A percentile compares a stretch with the other conserved stretches of the same genome.
Conservation (phyloP, 176 grass and related monocot genomes). For the Rhynchospora breviuscula region DNA sequence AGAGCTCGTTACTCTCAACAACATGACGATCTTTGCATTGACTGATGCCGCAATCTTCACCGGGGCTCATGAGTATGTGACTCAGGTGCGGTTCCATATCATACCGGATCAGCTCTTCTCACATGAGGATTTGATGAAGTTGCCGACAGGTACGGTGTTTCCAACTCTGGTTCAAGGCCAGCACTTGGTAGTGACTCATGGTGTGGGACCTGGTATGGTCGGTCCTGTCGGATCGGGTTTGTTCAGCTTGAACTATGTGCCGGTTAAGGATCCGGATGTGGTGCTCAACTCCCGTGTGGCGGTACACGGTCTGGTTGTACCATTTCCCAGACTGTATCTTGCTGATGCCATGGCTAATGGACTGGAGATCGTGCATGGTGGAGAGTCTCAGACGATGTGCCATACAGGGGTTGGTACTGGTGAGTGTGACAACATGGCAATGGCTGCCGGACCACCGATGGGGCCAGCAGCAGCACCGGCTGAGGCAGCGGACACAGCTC, state of each 20-base stretch:
- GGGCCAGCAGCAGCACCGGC: not conserved
- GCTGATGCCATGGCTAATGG: constrained; percentile 30
- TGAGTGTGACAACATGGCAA: not conserved
- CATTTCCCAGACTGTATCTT: constrained; percentile 56
- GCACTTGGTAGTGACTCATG: constrained; percentile 52
- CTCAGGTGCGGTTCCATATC: constrained; percentile 57
- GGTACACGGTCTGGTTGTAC: constrained; percentile 47
- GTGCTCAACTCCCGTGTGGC: constrained; percentile 66
- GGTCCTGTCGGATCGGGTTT: constrained; percentile 5
- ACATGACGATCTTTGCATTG: constrained; percentile 76
- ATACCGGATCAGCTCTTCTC: constrained; percentile 50
- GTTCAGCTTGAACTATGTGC: constrained; percentile 65
- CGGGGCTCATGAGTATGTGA: constrained; percentile 52
- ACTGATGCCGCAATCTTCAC: constrained; percentile 59
- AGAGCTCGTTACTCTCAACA: constrained; percentile 38
- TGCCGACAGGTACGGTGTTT: constrained; percentile 44
- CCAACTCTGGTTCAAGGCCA: constrained; percentile 53
- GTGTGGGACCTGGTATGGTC: not conserved
- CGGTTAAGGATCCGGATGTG: constrained; percentile 53
- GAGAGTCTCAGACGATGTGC: constrained; percentile 8
- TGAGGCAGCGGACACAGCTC: not conserved
- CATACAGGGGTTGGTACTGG: not conserved
- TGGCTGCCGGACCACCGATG: not conserved
- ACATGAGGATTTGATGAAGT: constrained; percentile 34
- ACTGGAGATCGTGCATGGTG: constrained; percentile 6